Evolutionary conservation across 1,139 yeast genomes (phyloP).

Genomic region (Spathaspora sp.): DNA sequence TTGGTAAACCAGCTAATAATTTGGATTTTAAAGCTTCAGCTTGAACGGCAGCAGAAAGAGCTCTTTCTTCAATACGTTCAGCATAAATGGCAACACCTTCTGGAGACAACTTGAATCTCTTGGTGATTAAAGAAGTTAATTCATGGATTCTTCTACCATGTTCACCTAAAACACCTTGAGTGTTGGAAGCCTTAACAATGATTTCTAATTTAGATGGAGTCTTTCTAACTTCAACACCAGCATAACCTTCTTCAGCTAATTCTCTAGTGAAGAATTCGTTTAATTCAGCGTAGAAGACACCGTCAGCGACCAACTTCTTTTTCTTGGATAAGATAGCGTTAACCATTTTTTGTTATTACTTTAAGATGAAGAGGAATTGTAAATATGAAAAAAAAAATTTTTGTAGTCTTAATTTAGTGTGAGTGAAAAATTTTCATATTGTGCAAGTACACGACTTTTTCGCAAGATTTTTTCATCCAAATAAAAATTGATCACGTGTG

Average conservation of each 20-base stretch:
- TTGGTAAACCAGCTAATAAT: conserved; percentile 97
- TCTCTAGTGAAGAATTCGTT: conserved; percentile 99
- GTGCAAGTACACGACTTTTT: conserved; percentile 1
- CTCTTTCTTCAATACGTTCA: conserved; percentile 99
- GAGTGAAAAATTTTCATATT: not conserved
- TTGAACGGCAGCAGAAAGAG: conserved; percentile 99
- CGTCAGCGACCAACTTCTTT: conserved; percentile 97
- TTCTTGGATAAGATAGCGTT: conserved; percentile 73
- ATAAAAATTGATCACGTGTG: not conserved
- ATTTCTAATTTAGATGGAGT: conserved; percentile 98
- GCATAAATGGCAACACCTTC: conserved; percentile 95
- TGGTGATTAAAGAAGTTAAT: conserved; percentile 95
- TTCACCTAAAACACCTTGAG: conserved; percentile 99
- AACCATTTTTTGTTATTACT: conserved; percentile 26
- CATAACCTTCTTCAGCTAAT: conserved; percentile 99
- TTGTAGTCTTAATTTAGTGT: not conserved
- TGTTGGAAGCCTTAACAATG: conserved; percentile 98
- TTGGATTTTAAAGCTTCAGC: conserved; percentile 99
- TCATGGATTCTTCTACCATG: conserved; percentile 99
- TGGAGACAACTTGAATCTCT: conserved; percentile 97
- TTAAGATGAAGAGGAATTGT: not conserved
- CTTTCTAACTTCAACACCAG: conserved; percentile 99
- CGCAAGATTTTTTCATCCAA: not conserved
- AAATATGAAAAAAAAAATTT: conserved; percentile 5
- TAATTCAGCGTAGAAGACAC: conserved; percentile 99